These are phyloP conservation scores for Cucurbita ficifolia DNA, from an alignment of 306 rosid genomes.

Conservation along the genomic window DNA sequence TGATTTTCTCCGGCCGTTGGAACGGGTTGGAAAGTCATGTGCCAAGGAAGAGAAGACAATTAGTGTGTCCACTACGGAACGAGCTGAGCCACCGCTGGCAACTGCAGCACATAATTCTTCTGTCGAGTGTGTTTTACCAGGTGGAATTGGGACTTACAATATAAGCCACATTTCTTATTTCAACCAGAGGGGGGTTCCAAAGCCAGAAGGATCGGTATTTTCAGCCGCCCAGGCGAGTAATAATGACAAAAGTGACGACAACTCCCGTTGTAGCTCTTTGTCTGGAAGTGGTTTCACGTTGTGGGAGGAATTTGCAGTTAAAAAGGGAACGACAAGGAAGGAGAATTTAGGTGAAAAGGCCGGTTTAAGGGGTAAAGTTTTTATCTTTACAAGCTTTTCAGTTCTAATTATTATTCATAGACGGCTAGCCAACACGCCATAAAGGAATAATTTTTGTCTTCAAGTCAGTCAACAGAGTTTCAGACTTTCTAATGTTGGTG, in stretches of 20 bases:
- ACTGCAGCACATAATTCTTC: conserved; percentile 20
- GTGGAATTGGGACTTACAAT: conserved; percentile 92
- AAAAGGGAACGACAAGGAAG: conserved; percentile 82
- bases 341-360: conserved; percentile 59
- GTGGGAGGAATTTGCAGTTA: conserved; percentile 78
- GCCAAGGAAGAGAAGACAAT: conserved; percentile 51
- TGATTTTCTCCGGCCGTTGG: conserved; percentile 87
- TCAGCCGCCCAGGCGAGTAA: conserved; percentile 36
- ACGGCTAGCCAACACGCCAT: background rate
- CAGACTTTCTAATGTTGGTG: background rate
- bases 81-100: conserved; percentile 15
- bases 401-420: background rate
- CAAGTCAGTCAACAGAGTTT: background rate
- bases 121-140: conserved; percentile 69
- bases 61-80: conserved; percentile 9
- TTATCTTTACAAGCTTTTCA: background rate
- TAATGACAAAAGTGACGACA: conserved; percentile 51
- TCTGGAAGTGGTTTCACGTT: conserved; percentile 72
- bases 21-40: conserved; percentile 34
- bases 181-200: conserved; percentile 55
- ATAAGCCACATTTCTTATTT: conserved; percentile 65
- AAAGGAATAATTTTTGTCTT: background rate
- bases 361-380: conserved; percentile 34
- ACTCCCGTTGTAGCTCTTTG: conserved; percentile 71
- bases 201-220: conserved; percentile 51